A percentile compares a stretch with the other conserved stretches of the same genome.
These are phyloP conservation scores for Harringtonia lauricola DNA, from an alignment of 2,329 filamentous ascomycete genomes.

Conservation along the genomic window DNA sequence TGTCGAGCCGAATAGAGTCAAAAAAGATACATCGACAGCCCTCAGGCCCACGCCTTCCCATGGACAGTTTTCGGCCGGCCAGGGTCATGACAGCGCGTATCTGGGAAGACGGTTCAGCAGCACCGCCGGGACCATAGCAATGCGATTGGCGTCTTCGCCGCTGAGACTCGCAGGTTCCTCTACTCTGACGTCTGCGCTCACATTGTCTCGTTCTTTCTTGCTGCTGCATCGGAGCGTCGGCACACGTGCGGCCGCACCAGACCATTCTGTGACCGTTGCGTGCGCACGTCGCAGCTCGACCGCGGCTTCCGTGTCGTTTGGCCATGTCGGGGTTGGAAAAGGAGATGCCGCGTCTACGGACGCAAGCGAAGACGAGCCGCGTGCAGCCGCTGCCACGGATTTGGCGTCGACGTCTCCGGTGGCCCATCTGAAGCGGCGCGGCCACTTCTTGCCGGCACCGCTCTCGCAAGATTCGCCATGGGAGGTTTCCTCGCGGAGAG, in stretches of 20 bases:
- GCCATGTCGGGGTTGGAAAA: too few relatives aligned
- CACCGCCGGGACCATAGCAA: conserved; percentile 9
- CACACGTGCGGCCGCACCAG: too few relatives aligned
- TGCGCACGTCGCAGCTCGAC: not conserved
- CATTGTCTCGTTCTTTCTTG: too few relatives aligned
- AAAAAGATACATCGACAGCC: not conserved
- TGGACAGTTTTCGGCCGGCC: not conserved
- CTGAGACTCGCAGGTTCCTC: conserved; percentile 5
- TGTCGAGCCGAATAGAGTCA: not conserved
- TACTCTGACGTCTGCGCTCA: not conserved
- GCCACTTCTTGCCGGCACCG: conserved; percentile 1
- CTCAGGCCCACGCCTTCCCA: too few relatives aligned
- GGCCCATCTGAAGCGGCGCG: conserved; percentile 8
- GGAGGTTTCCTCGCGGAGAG: not conserved
- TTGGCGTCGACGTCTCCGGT: not conserved
- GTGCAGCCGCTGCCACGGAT: not conserved
- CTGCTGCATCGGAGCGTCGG: too few relatives aligned
- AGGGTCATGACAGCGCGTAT: conserved; percentile 8
- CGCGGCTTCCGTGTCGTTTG: not conserved
- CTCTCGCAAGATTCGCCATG: not conserved
- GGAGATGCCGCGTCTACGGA: too few relatives aligned
- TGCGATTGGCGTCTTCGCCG: conserved; percentile 10
- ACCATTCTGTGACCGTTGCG: too few relatives aligned
- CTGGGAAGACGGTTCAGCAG: conserved; percentile 1
- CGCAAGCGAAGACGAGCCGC: not conserved